Conservation (phyloP, 2,329 filamentous ascomycete species). For the Colletotrichum gloeosporioides region DNA sequence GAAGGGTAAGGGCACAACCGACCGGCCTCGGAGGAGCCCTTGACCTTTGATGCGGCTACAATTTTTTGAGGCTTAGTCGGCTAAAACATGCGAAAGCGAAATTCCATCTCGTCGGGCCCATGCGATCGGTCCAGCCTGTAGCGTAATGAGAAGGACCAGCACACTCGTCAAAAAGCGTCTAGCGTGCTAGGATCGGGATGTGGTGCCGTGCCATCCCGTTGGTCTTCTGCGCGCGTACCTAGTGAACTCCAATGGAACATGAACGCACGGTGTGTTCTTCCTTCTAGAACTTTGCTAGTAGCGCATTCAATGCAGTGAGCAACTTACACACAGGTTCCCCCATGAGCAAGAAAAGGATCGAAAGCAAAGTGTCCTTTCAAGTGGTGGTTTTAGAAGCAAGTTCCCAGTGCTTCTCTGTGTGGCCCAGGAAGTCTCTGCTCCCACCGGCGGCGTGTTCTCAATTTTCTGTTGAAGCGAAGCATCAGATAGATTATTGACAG, state of each 20-base stretch:
- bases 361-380: neutral
- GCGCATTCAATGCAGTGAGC: neutral
- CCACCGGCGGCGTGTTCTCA: neutral
- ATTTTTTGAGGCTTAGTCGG: neutral
- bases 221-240: neutral
- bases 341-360: fast-evolving
- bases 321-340: neutral
- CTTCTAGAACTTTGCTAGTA: neutral
- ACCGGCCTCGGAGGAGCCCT: neutral
- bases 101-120: neutral
- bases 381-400: neutral
- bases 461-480: neutral
- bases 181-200: neutral
- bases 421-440: neutral
- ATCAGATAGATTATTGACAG: neutral
- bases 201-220: neutral
- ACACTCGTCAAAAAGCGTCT: neutral
- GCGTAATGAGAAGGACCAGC: neutral
- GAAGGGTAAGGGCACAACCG: neutral
- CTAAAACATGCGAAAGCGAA: neutral
- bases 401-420: neutral
- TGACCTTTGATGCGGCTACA: neutral
- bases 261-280: neutral
- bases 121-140: neutral
- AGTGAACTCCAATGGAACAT: neutral